phyloP scores from a whole-genome alignment of 116 monocot genomes.

The Phalaenopsis hybrid region DNA sequence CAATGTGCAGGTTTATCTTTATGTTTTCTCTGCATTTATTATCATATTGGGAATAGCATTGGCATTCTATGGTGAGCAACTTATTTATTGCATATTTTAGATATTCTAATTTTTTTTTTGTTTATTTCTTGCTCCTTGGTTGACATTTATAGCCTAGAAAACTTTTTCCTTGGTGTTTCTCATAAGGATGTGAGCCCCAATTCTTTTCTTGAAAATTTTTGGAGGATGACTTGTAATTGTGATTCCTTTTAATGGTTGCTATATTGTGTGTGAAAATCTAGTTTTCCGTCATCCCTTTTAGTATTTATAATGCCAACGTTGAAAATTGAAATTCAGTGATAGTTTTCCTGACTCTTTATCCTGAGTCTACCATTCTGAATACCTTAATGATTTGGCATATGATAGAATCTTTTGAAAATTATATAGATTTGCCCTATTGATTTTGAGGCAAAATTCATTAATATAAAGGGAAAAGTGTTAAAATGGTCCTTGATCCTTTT shows the following conservation, averaged over 20 bases:
- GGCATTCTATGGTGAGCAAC: constrained; percentile 75
- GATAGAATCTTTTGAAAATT: not conserved
- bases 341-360: not conserved
- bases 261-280: not conserved
- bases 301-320: not conserved
- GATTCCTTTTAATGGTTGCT: not conserved
- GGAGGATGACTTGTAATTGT: not conserved
- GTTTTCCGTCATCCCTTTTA: not conserved
- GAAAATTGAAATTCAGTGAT: not conserved
- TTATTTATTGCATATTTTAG: not conserved
- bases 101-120: not conserved
- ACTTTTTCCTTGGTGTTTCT: not conserved
- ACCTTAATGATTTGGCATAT: not conserved
- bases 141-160: not conserved
- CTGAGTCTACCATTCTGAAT: not conserved
- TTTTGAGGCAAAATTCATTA: not conserved
- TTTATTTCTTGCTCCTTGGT: not conserved
- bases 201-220: not conserved
- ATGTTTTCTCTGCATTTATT: constrained; percentile 66
- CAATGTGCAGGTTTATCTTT: constrained; percentile 71
- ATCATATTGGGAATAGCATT: constrained; percentile 72
- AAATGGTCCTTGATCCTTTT: too few relatives aligned
- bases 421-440: not conserved
- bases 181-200: not conserved
- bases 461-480: too few relatives aligned